These are phyloP conservation scores for Escovopsis weberi DNA, from an alignment of 2,329 filamentous ascomycete genomes.

Conservation along the genomic window DNA sequence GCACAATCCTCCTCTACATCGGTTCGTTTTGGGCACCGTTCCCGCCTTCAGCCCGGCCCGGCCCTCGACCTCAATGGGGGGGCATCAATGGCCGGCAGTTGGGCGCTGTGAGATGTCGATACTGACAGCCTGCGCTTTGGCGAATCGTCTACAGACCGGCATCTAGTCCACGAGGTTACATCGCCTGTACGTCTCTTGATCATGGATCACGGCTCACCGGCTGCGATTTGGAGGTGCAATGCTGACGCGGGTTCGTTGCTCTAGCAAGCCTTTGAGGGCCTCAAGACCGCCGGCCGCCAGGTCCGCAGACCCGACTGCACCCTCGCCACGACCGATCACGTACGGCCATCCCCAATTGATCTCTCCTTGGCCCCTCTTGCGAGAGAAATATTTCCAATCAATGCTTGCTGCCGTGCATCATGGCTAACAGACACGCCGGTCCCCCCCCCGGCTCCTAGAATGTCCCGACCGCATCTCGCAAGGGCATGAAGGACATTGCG, in stretches of 20 bases:
- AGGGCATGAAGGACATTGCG: slow-evolving; percentile 84
- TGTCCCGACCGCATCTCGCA: slow-evolving; percentile 80
- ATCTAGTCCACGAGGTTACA: slow-evolving; percentile 96
- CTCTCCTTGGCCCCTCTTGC: no score
- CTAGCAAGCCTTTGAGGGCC: slow-evolving; percentile 91
- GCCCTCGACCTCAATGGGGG: background rate
- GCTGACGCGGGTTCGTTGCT: slow-evolving; percentile 2
- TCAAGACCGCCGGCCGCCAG: slow-evolving; percentile 74
- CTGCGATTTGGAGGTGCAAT: background rate
- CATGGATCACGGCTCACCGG: background rate
- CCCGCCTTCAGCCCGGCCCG: background rate
- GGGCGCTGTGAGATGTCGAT: no score
- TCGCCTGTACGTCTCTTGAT: slow-evolving; percentile 54
- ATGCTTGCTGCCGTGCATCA: background rate
- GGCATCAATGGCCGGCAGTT: no score
- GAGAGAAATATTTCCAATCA: background rate
- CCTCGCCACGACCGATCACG: slow-evolving; percentile 89
- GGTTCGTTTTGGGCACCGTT: slow-evolving; percentile 37
- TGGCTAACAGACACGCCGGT: background rate
- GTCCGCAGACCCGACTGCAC: slow-evolving; percentile 95
- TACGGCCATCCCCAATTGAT: slow-evolving; percentile 32
- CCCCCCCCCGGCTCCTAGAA: slow-evolving; percentile 42
- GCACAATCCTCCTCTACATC: slow-evolving; percentile 86
- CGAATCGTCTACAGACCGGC: slow-evolving; percentile 48
- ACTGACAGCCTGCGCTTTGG: slow-evolving; percentile 1